phyloP scores from a whole-genome alignment of 2,329 filamentous ascomycete species.

The Domatiomyces catenatus region DNA sequence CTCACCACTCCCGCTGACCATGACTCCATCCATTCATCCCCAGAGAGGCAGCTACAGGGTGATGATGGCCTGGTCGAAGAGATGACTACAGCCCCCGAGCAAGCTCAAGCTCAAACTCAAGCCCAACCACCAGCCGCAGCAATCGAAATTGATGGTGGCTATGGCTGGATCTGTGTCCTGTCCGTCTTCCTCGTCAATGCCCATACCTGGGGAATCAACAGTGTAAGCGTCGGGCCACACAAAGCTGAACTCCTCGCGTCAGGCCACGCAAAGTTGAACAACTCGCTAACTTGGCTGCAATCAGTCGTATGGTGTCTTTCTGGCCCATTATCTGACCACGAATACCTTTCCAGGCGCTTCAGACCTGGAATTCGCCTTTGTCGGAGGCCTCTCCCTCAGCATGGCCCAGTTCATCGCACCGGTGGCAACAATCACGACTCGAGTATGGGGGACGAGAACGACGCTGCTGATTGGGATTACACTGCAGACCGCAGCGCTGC shows the following conservation, averaged over 20 bases:
- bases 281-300: not conserved
- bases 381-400: conserved; percentile 19
- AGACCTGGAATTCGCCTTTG: conserved; percentile 20
- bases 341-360: conserved; percentile 17
- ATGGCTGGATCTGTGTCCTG: conserved; percentile 20
- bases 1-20: too few relatives aligned
- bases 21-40: too few relatives aligned
- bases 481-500: conserved; percentile 10
- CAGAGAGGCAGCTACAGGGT: too few relatives aligned
- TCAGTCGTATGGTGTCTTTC: conserved; percentile 28
- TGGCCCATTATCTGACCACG: conserved; percentile 26
- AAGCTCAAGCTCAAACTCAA: too few relatives aligned
- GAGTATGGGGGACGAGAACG: conserved; percentile 9
- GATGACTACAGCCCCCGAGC: too few relatives aligned
- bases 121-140: too few relatives aligned
- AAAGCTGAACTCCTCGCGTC: conserved; percentile 2
- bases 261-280: not conserved
- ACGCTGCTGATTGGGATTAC: conserved; percentile 14
- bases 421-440: conserved; percentile 13
- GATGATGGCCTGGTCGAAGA: too few relatives aligned
- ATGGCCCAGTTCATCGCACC: conserved; percentile 18
- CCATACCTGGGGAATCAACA: conserved; percentile 21
- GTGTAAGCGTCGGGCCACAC: conserved; percentile 6
- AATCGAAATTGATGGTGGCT: conserved; percentile 17
- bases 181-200: conserved; percentile 20